phyloP scores from a whole-genome alignment of 805 yeast genomes.

The Groenewaldozyma tartarivorans region DNA sequence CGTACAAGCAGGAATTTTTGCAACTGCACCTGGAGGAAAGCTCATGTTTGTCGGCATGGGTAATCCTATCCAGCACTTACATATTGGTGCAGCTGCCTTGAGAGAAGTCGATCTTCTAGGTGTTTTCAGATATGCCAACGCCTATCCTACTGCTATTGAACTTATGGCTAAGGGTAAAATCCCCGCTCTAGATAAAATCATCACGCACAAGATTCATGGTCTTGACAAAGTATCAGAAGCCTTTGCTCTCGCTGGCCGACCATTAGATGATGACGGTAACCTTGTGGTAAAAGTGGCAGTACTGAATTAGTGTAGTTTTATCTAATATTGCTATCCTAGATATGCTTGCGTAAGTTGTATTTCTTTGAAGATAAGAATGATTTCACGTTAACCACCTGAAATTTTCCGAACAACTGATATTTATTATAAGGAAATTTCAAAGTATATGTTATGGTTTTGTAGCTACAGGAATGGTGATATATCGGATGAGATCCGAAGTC shows the following conservation, averaged over 20 bases:
- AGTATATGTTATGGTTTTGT: too few species aligned
- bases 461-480: too few species aligned
- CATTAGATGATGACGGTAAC: slow-evolving; percentile 24
- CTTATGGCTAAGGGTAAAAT: slow-evolving; percentile 17
- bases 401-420: too few species aligned
- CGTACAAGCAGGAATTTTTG: slow-evolving; percentile 56
- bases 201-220: slow-evolving; percentile 25
- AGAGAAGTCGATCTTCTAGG: slow-evolving; percentile 26
- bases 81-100: slow-evolving; percentile 23
- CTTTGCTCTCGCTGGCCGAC: slow-evolving; percentile 23
- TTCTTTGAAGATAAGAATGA: too few species aligned
- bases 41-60: slow-evolving; percentile 86
- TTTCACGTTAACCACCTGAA: too few species aligned
- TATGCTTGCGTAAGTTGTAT: too few species aligned
- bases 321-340: too few species aligned
- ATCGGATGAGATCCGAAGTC: too few species aligned
- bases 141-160: slow-evolving; percentile 22
- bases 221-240: slow-evolving; percentile 22
- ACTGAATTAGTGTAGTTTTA: slow-evolving; percentile 6
- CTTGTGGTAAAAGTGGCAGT: slow-evolving; percentile 24
- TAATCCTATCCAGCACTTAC: slow-evolving; percentile 29
- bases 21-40: slow-evolving; percentile 58
- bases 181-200: slow-evolving; percentile 20
- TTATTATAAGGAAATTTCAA: too few species aligned
- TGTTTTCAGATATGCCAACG: slow-evolving; percentile 26